phyloP scores from a whole-genome alignment of 2,329 filamentous ascomycete species.

The Alternaria novae-zelandiae region DNA sequence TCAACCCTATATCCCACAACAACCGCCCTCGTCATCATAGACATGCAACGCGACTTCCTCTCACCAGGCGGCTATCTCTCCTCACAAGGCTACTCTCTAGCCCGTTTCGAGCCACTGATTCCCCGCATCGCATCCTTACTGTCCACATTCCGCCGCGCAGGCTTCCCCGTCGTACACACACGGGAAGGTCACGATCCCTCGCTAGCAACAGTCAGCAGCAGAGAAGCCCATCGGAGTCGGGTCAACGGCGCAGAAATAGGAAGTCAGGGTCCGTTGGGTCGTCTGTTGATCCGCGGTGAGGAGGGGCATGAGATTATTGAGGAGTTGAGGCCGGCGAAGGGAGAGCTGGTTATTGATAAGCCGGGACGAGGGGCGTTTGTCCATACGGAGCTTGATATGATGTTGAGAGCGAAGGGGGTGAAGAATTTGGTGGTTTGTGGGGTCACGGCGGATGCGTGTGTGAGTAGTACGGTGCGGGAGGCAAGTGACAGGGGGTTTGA shows the following conservation, averaged over 20 bases:
- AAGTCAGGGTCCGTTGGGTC: slow-evolving; percentile 61
- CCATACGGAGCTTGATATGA: slow-evolving; percentile 61
- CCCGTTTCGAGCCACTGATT: slow-evolving; percentile 52
- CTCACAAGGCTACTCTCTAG: slow-evolving; percentile 55
- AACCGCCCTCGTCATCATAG: slow-evolving; percentile 61
- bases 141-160: slow-evolving; percentile 47
- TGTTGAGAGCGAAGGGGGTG: slow-evolving; percentile 58
- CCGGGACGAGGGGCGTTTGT: slow-evolving; percentile 61
- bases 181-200: slow-evolving; percentile 62
- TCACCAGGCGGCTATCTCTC: slow-evolving; percentile 58
- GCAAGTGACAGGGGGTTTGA: slow-evolving; percentile 64
- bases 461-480: slow-evolving; percentile 62
- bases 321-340: slow-evolving; percentile 57
- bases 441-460: slow-evolving; percentile 64
- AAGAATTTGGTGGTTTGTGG: slow-evolving; percentile 61
- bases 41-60: slow-evolving; percentile 64
- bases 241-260: slow-evolving; percentile 62
- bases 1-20: slow-evolving; percentile 47
- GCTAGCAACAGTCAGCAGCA: slow-evolving; percentile 61
- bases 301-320: slow-evolving; percentile 63
- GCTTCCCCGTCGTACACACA: slow-evolving; percentile 57
- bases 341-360: slow-evolving; percentile 62
- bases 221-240: slow-evolving; percentile 61
- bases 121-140: slow-evolving; percentile 53
- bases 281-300: slow-evolving; percentile 65